Base-by-base conservation (phyloP, 1,139 yeast genomes). In the Blastobotrys malaysiensis region DNA sequence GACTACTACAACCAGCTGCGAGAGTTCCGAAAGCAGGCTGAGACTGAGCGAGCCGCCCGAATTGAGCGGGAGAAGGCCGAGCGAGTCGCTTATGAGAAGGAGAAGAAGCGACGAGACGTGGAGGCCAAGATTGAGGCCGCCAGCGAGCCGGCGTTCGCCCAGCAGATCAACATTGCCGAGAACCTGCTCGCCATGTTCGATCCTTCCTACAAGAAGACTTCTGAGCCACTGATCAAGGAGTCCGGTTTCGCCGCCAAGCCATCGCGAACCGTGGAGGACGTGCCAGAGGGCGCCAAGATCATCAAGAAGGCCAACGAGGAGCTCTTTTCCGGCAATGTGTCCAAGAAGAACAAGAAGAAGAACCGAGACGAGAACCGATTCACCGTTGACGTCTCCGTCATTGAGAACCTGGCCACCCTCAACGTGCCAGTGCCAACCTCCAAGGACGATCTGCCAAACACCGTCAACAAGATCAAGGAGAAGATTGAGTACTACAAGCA, bases 351-450 rank as follows among this genome's bases (percentile, higher is more conserved):
- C 69, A 76, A 76, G 64, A 76, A 75, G 65, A 55, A 57, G 44
- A 53, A 53, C 52, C 57, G 58, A 52, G 44, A 58, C 45, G 53
- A 54, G 44, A 66, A 62, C 58, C 71, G 70, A 57, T 85, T 90
- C 70, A 79, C 85, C 59, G 81, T 93, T 65, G 93, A 91, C 68
- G 86, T 96, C 56, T 86, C 84, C 59, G 79, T 89, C 61, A 84
- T 93, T 66, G 84, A 86, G 61, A 81, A 88, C 57, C 81, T 95
- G 64, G 79, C 89, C 60, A 85, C 86, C 65, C 81, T 91, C 70
- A 83, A 84, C 59, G 81, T 93, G 61, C 78, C 88, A 53, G 82
- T 91, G 63, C 99, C 99, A 68, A 77, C 85, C 59, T 80, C 84
- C 65, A 76, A 81, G 63, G 95, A 85, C 24, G 95, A 88, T 55